Base-by-base conservation (phyloP, 768 basidiomycete genomes). In the Phanerodontia chrysosporium region DNA sequence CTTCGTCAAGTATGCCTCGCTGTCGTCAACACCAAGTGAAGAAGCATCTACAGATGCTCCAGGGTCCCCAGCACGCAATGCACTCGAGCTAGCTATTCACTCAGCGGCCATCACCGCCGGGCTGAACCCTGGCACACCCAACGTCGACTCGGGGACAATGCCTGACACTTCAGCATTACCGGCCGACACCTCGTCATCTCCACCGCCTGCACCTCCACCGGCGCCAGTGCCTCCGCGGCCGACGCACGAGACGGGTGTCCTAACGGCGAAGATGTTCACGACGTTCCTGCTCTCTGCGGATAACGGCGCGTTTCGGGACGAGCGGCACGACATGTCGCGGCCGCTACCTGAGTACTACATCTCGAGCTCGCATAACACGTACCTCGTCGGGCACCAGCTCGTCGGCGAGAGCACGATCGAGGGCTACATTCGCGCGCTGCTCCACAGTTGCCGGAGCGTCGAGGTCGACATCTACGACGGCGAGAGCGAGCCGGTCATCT, bases 401-500 rank as follows among this genome's bases (percentile, higher is more conserved):
- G 80, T 95, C 44, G 96, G 96, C 4, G 84, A 87, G 29, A 93
- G 90, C 61, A 95, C 95, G 0, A 84, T 92, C 27, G 95, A 97
- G 67, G 85, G 96, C 0, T 98, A 98, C 69, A 94, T 98, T 57
- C 80, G 96, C 0, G 95, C 95, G 0, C 75, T 98, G 42, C 77
- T 97, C 44, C 90, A 90, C 51, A 84, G 92, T 35, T 96, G 95
- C 69, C 83, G 95, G n/a, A 93, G 90, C 57, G 95, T 98, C 28
- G 95, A 98, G 72, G 95, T 98, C 66, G 96, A 98, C 65, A 85
- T 95, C 45, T 97, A 87, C 69, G 92, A 97, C 62, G 95, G 95
- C 12, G 90, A 93, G 30, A 71, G 65, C 2, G 93, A 89, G 61
- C 96, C 96, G 0, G 76, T 90, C 68, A 83, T 98, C 4, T 95